These are phyloP conservation scores for Limnanthes douglasii DNA, from an alignment of 345 rosid genomes.

Conservation along the genomic window DNA sequence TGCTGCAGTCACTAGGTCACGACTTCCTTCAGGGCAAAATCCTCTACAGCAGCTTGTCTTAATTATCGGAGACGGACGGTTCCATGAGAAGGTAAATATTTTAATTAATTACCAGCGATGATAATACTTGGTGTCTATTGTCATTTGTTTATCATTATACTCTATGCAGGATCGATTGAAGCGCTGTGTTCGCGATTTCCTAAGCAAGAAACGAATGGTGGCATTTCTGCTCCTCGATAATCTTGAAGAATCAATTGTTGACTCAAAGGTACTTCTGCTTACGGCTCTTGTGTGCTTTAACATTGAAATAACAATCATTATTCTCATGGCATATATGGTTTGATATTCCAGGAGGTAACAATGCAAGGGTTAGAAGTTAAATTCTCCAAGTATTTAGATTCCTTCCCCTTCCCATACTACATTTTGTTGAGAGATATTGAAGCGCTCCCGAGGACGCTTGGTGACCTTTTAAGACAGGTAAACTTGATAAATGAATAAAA, in stretches of 20 bases:
- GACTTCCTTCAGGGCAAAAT: conserved; percentile 87
- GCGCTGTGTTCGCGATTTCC: conserved; percentile 57
- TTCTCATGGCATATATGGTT: neutral
- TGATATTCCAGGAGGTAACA: conserved; percentile 35
- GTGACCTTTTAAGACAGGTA: conserved; percentile 90
- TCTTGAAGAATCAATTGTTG: conserved; percentile 49
- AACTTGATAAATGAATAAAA: neutral
- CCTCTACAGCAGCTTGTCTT: conserved; percentile 93
- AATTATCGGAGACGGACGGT: conserved; percentile 78
- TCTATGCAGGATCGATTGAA: conserved; percentile 41
- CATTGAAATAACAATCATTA: neutral
- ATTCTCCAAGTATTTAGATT: conserved; percentile 51
- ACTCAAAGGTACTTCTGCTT: conserved; percentile 32
- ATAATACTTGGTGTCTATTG: neutral
- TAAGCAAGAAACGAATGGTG: conserved; percentile 74
- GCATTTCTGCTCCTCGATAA: conserved; percentile 78
- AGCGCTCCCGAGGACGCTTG: conserved; percentile 78
- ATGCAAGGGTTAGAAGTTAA: conserved; percentile 22
- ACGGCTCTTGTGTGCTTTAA: neutral
- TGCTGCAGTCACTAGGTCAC: conserved; percentile 38
- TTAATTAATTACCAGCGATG: neutral
- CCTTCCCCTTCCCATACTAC: conserved; percentile 87
- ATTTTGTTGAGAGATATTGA: conserved; percentile 66
- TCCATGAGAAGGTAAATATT: conserved; percentile 82
- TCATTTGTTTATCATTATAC: neutral